These are phyloP conservation scores for Sungouiozyma ichnusensis DNA, from an alignment of 805 yeast genomes.

Conservation along the genomic window DNA sequence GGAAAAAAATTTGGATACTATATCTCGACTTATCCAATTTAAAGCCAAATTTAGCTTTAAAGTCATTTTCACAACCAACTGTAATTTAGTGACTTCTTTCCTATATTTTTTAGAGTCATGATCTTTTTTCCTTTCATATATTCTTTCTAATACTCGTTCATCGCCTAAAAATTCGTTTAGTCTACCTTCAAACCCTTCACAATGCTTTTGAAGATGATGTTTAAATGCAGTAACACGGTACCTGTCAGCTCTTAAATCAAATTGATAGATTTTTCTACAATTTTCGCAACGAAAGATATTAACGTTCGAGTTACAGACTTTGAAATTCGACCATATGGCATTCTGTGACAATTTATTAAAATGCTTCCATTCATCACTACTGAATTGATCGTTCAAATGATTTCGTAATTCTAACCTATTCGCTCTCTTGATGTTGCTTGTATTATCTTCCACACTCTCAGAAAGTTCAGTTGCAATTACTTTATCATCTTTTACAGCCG, in stretches of 20 bases:
- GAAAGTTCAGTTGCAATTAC: neutral
- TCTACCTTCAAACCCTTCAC: neutral
- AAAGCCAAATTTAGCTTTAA: neutral
- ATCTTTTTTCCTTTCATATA: neutral
- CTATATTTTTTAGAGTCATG: neutral
- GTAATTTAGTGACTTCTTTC: neutral
- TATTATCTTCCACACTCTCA: neutral
- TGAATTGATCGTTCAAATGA: neutral
- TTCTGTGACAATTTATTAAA: neutral
- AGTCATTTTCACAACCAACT: neutral
- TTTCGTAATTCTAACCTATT: neutral
- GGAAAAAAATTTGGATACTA: neutral
- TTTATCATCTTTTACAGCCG: too few species aligned
- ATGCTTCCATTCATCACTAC: neutral
- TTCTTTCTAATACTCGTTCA: neutral
- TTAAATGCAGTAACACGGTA: neutral
- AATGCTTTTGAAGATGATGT: neutral
- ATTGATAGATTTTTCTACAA: neutral
- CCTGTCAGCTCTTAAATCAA: neutral
- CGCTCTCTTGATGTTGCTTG: neutral
- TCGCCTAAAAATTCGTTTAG: neutral
- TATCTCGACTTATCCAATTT: neutral
- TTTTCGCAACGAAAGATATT: neutral
- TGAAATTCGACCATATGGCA: neutral
- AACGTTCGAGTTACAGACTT: neutral